Base-by-base conservation (phyloP, 1,284 basidiomycete genomes). In the Pholiota adiposa region DNA sequence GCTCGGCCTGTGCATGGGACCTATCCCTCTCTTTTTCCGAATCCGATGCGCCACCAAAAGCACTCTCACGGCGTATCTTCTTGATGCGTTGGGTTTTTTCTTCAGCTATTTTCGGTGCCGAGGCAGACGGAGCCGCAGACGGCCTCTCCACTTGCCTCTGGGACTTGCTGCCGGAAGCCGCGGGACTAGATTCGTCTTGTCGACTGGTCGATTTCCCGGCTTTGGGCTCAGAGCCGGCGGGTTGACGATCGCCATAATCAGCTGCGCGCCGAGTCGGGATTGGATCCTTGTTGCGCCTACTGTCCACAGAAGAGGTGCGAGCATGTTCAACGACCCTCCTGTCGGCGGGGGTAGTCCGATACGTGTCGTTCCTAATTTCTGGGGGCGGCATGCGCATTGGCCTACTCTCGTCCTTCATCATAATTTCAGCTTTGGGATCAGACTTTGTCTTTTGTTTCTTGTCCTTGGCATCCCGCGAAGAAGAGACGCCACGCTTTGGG, bases 361-460 rank as follows among this genome's bases (percentile, higher is more conserved):
- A 41, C 56, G 19, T n/a, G n/a, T n/a, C n/a, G n/a, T n/a, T n/a
- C n/a, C n/a, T n/a, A n/a, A n/a, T 51, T 51, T 51, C 55, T 50
- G 46, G 36, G n/a, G 38, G 40, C 14, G 51, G 38, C 18, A 41
- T 38, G 33, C 27, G 31, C 34, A n/a, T n/a, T 18, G 73, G 73
- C n/a, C 75, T 76, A 53, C 84, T 79, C 70, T 88, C 85, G 66
- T 87, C 82, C 72, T 83, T 87, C 70, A 82, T 79, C 63, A 72
- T 74, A 23, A 84, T 76, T 61, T 82, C 81, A 12, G 76, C 75
- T 55, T 79, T 80, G 1, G 66, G 73, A 58, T 77, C 70, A 6
- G 70, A 21, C 60, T 80, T 83, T 8, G 75, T 67, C 65, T 80
- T 83, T 4, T 65, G 60, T 61, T 74, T 77, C 68, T 80, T 83